These are phyloP conservation scores for Blastomyces silverae DNA, from an alignment of 2,329 filamentous ascomycete genomes.

Conservation along the genomic window DNA sequence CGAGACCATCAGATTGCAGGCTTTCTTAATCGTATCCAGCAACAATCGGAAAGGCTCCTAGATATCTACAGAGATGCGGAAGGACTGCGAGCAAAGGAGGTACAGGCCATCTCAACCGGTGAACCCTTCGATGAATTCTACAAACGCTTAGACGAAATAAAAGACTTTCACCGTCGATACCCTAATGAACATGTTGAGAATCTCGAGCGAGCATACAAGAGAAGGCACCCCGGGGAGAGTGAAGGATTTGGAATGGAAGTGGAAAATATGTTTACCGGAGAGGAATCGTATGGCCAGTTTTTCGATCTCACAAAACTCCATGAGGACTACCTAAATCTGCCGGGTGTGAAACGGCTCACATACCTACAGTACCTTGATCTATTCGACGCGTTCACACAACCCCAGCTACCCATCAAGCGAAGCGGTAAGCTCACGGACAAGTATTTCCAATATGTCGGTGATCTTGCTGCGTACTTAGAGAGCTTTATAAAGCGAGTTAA, in stretches of 20 bases:
- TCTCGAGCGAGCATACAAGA: slow-evolving; percentile 83
- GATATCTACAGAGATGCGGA: slow-evolving; percentile 77
- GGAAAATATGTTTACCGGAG: slow-evolving; percentile 89
- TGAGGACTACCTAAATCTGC: slow-evolving; percentile 84
- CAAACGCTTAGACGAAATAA: slow-evolving; percentile 71
- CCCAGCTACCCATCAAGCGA: slow-evolving; percentile 66
- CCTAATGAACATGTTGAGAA: slow-evolving; percentile 95
- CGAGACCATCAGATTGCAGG: slow-evolving; percentile 87
- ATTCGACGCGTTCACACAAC: slow-evolving; percentile 79
- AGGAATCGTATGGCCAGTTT: slow-evolving; percentile 87
- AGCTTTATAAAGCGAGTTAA: slow-evolving; percentile 76
- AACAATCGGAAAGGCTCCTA: slow-evolving; percentile 72
- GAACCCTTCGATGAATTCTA: slow-evolving; percentile 91
- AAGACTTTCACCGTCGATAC: slow-evolving; percentile 81
- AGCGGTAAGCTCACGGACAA: slow-evolving; percentile 82
- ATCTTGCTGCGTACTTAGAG: slow-evolving; percentile 76
- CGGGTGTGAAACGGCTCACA: slow-evolving; percentile 72
- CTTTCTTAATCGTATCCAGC: slow-evolving; percentile 79
- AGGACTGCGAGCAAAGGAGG: slow-evolving; percentile 65
- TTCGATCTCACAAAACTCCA: slow-evolving; percentile 81
- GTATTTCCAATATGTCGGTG: slow-evolving; percentile 83
- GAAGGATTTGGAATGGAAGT: slow-evolving; percentile 61
- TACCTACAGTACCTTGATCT: slow-evolving; percentile 90
- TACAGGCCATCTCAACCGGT: slow-evolving; percentile 74
- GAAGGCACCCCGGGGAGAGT: slow-evolving; percentile 57